Evolutionary conservation across 352 stramenopile species (phyloP).

Genomic region (Phytophthora tentaculata): DNA sequence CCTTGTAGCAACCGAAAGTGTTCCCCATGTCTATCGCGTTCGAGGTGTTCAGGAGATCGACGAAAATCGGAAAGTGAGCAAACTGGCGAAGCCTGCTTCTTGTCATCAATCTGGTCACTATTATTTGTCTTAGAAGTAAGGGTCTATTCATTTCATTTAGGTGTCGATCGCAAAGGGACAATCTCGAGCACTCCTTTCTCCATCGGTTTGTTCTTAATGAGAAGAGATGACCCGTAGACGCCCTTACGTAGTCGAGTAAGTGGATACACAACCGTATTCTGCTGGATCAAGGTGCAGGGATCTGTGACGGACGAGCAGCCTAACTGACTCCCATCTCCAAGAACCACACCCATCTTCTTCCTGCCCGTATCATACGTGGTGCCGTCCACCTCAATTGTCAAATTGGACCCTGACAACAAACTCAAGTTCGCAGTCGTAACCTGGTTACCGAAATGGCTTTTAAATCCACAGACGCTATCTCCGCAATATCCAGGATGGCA

Average conservation of each 20-base stretch:
- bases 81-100: neutral
- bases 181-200: slow-evolving; percentile 72
- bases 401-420: slow-evolving; percentile 50
- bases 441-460: slow-evolving; percentile 87
- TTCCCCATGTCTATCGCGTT: slow-evolving; percentile 19
- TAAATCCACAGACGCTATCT: slow-evolving; percentile 76
- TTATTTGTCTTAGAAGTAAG: neutral
- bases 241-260: slow-evolving; percentile 69
- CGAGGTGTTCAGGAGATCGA: neutral
- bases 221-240: slow-evolving; percentile 67
- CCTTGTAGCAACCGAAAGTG: slow-evolving; percentile 25
- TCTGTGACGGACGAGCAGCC: slow-evolving; percentile 78
- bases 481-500: slow-evolving; percentile 79
- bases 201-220: slow-evolving; percentile 87
- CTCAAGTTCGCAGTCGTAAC: slow-evolving; percentile 82
- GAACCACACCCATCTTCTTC: slow-evolving; percentile 74
- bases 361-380: slow-evolving; percentile 64
- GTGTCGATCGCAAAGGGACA: slow-evolving; percentile 16
- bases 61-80: slow-evolving; percentile 19
- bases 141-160: slow-evolving; percentile 19
- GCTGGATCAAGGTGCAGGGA: slow-evolving; percentile 68
- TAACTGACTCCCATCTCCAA: slow-evolving; percentile 75
- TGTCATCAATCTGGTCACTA: slow-evolving; percentile 4
- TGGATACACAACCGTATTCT: slow-evolving; percentile 69
- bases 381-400: slow-evolving; percentile 39